Evolutionary conservation across 2,329 filamentous ascomycete species (phyloP), one percentile per base, ranked within the genome.

Genomic region (Hansfordia pulvinata): DNA sequence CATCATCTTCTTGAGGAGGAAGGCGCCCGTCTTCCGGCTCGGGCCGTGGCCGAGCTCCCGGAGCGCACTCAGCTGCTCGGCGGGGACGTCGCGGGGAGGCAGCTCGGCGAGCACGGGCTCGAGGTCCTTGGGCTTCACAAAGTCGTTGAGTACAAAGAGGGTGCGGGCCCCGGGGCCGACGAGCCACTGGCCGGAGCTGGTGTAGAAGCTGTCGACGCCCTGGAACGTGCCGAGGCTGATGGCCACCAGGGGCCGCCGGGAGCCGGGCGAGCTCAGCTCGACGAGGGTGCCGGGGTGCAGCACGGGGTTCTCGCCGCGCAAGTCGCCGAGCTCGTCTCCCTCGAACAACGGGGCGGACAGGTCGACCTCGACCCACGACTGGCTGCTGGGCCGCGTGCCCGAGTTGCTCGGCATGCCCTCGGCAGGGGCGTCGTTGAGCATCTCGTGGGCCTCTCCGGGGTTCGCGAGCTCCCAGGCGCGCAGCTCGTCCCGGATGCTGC

Each of bases 151-250:
- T 4, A 60, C 53, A 38, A 74, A 74, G 19, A 61, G 44, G 2
- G 62, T 53, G 22, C 46, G 52, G 17, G 64, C 44, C 10, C 49
- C 49, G 19, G 54, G 30, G 27, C 52, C 55, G 7, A 55, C 54
- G 41, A 68, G 61, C 50, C 58, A 60, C 37, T 58, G 60, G 34
- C 67, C 68, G 10, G 54, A 60, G 35, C 44, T 55, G 17, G 62
- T 59, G 42, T 69, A 71, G 41, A 63, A 69, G 41, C 71, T 64
- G 35, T 68, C 53, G 21, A 59, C 50, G 11, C 57, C 57, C 20
- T 62, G 56, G 35, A 64, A 56, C 28, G 49, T 56, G 10, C 66
- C 66, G 6, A 74, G 49, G 35, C 62, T 69, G 23, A 74, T 42
- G 9, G 57, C 68, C 23, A 73, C 49, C 10, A 67, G 34, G 4